Evolutionary conservation across 345 rosid genomes (phyloP), one percentile per base, ranked within the genome.

Genomic region (Gossypium mustelinum): DNA sequence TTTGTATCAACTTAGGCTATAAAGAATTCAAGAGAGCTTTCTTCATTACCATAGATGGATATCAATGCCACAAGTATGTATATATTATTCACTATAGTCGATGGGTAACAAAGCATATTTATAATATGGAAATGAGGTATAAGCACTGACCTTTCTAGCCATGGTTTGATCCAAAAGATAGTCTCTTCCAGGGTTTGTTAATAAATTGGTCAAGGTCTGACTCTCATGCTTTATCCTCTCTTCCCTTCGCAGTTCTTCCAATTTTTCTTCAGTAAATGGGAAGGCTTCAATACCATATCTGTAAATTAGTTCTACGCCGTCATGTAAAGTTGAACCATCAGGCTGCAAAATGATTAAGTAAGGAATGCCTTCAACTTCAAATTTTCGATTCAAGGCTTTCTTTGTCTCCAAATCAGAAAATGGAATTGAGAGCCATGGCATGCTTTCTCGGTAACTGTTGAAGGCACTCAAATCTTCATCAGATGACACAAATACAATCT

Each of bases 401-500:
- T 85, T 87, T 5, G 90, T 75, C 78, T 84, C 85, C 81, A 89
- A 22, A 72, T 89, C 90, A 1, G 90, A 82, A 67, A 80, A 87
- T 45, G 93, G 93, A 59, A 89, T 57, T 0, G 89, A 75, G 1
- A 89, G 86, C 90, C 93, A 89, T 3, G 90, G 88, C 93, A 89
- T 87, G 70, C 58, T 25, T 12, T 86, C 71, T 1, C 77, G 85
- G 17, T 87, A 87, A 16, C 27, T 52, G 75, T 84, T 81, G 84
- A 89, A 87, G 1, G 93, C 90, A 25, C 77, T 64, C 76, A 78
- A 34, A 64, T 84, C 79, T 75, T 87, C 93, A 18, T 89, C 93
- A 1, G 87, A 87, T 0, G 93, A 89, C 18, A 89, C 83, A 6
- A 84, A 85, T 2, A 87, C 89, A 14, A 85, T 63, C 82, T 89